These are phyloP conservation scores for Pisolithus orientalis DNA, from an alignment of 768 basidiomycete genomes.

Conservation along the genomic window DNA sequence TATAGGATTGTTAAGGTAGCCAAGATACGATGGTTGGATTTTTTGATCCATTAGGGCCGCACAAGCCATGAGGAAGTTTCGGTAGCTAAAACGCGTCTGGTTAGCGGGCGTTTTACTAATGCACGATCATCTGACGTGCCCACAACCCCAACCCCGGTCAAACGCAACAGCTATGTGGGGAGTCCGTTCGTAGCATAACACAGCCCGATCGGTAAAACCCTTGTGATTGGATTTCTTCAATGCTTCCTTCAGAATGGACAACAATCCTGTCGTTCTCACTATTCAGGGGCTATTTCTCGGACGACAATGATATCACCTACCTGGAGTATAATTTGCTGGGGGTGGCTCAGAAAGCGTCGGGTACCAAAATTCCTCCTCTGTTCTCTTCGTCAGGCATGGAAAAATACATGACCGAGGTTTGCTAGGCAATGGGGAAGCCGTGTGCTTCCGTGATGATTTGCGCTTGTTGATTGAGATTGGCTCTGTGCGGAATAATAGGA, in stretches of 20 bases:
- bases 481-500: constrained; percentile 6
- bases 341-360: constrained; percentile 38
- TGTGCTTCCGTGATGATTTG: constrained; percentile 13
- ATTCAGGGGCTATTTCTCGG: constrained; percentile 10
- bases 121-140: constrained; percentile 34
- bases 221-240: constrained; percentile 46
- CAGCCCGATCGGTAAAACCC: constrained; percentile 48
- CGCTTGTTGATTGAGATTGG: constrained; percentile 1
- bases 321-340: constrained; percentile 56
- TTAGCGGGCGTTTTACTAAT: constrained; percentile 7
- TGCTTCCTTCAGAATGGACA: constrained; percentile 54
- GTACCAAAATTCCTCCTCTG: constrained; percentile 63
- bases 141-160: constrained; percentile 71
- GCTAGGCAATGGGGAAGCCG: not conserved
- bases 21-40: constrained; percentile 54
- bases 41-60: constrained; percentile 64
- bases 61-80: constrained; percentile 79
- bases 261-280: constrained; percentile 41
- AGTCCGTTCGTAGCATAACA: constrained; percentile 55
- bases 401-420: not conserved
- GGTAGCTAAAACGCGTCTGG: constrained; percentile 47
- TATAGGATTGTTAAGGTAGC: constrained; percentile 48
- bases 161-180: constrained; percentile 56
- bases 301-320: constrained; percentile 25
- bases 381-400: constrained; percentile 8